These are phyloP conservation scores for Lanzia echinophila DNA, from an alignment of 2,329 filamentous ascomycete genomes.

Conservation along the genomic window DNA sequence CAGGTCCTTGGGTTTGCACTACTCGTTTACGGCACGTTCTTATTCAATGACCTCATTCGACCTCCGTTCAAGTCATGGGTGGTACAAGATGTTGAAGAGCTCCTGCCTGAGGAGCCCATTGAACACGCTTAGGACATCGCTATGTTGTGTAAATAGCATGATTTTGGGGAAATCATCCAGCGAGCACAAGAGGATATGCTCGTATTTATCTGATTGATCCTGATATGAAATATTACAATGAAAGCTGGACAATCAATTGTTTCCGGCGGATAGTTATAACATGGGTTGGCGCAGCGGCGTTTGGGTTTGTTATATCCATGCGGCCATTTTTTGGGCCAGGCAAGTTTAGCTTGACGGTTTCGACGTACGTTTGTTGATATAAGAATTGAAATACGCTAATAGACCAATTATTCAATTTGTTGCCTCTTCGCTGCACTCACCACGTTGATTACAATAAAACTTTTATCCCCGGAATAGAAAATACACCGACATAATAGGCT, in stretches of 20 bases:
- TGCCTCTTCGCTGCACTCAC: too few relatives aligned
- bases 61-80: slow-evolving; percentile 69
- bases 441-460: neutral
- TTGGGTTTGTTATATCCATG: neutral
- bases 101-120: slow-evolving; percentile 77
- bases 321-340: neutral
- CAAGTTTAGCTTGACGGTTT: neutral
- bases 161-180: neutral
- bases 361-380: neutral
- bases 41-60: slow-evolving; percentile 91
- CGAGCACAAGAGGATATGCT: neutral
- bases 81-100: slow-evolving; percentile 49
- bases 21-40: slow-evolving; percentile 91
- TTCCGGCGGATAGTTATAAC: neutral
- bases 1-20: slow-evolving; percentile 84
- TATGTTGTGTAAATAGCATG: neutral
- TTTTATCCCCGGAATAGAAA: neutral
- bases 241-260: neutral
- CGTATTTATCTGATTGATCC: neutral
- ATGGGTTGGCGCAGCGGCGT: neutral
- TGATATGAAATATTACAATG: slow-evolving; percentile 1
- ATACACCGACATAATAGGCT: too few relatives aligned
- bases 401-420: neutral
- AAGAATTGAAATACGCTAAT: neutral
- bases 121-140: slow-evolving; percentile 43